These are phyloP conservation scores for Apocynum venetum DNA, from an alignment of 257 asterid genomes.

Conservation along the genomic window DNA sequence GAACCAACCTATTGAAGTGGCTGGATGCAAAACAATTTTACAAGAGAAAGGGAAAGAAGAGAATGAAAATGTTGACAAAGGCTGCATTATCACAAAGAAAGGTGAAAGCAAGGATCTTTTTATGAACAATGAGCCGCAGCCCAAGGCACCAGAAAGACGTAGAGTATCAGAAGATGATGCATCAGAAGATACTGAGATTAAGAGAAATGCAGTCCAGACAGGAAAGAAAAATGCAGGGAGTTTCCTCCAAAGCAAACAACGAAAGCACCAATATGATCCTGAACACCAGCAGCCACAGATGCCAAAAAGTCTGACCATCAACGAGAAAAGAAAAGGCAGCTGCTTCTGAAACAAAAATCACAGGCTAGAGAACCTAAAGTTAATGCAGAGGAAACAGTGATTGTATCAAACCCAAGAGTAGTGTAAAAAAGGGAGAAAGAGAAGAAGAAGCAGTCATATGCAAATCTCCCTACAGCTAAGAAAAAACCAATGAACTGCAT, in stretches of 20 bases:
- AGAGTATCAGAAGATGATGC: constrained; percentile 15
- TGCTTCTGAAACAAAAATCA: constrained; percentile 36
- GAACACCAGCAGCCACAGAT: constrained; percentile 26
- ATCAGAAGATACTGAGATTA: constrained; percentile 17
- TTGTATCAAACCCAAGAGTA: constrained; percentile 36
- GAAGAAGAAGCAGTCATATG: constrained; percentile 38
- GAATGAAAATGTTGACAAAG: constrained; percentile 22
- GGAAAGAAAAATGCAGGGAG: constrained; percentile 33
- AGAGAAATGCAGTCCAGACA: constrained; percentile 18
- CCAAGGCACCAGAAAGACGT: constrained; percentile 23
- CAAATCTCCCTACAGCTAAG: constrained; percentile 28
- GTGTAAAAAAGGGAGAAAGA: too few relatives aligned
- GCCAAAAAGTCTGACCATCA: constrained; percentile 28
- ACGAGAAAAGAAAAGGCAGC: constrained; percentile 39
- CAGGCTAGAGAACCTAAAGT: constrained; percentile 33
- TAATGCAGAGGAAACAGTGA: constrained; percentile 30
- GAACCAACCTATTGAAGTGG: constrained; percentile 25
- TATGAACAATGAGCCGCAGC: constrained; percentile 21
- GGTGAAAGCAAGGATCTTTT: constrained; percentile 16
- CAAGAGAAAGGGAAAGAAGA: constrained; percentile 35
- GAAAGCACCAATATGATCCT: constrained; percentile 23
- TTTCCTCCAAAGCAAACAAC: constrained; percentile 29
- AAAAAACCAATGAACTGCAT: constrained; percentile 23
- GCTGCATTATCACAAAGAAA: constrained; percentile 22
- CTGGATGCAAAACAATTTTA: constrained; percentile 18